Percentiles rank a stretch among this genome's conserved stretches.
Evolutionary conservation across 2,329 filamentous ascomycete species (phyloP).

Genomic region (Fonsecaea nubica): DNA sequence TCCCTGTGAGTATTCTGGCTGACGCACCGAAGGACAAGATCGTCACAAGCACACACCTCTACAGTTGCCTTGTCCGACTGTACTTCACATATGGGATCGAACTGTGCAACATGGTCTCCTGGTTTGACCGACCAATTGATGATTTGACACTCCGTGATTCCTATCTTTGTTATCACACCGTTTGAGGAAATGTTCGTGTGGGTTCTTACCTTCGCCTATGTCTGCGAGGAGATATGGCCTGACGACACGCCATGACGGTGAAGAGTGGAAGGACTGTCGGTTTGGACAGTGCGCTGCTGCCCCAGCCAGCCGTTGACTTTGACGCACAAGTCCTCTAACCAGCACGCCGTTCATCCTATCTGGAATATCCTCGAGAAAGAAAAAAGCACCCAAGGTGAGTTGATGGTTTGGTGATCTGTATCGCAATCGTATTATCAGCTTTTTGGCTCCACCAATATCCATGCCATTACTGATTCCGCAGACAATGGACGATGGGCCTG

Average conservation of each 20-base stretch:
- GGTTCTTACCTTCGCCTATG: constrained; percentile 70
- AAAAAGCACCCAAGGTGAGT: neutral
- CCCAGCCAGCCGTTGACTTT: neutral
- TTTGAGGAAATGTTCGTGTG: neutral
- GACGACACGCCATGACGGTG: constrained; percentile 18
- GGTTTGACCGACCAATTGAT: constrained; percentile 99
- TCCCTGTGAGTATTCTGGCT: neutral
- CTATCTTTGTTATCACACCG: constrained; percentile 9
- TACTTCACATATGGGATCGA: constrained; percentile 95
- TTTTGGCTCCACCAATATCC: neutral
- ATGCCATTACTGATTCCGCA: neutral
- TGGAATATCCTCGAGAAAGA: neutral
- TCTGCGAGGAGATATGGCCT: constrained; percentile 35
- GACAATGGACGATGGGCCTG: neutral
- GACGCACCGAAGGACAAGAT: neutral
- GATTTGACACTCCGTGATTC: constrained; percentile 90
- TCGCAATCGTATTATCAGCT: neutral
- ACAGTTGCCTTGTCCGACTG: constrained; percentile 92
- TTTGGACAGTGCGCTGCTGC: neutral
- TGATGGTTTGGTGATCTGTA: neutral
- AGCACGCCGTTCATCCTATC: neutral
- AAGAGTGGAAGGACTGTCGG: constrained; percentile 27
- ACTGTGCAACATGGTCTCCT: constrained; percentile 93
- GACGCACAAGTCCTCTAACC: neutral
- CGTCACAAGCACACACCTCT: constrained; percentile 51